Conservation (phyloP, 2,329 filamentous ascomycete species). For the Botrytis hyacinthi region DNA sequence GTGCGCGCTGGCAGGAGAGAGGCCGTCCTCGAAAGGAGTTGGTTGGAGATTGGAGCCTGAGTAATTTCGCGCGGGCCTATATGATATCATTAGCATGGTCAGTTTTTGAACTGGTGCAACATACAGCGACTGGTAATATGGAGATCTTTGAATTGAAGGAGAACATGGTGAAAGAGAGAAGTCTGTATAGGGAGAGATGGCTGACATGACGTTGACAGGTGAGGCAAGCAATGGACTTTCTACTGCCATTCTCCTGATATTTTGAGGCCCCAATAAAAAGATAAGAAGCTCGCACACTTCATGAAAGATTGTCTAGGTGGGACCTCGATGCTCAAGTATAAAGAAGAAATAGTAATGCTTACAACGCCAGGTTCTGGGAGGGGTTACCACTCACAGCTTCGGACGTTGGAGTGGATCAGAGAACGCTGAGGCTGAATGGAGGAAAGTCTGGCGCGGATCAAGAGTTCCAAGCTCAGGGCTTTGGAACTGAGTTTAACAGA, state of each 20-base stretch:
- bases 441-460: constrained; percentile 9
- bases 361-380: constrained; percentile 20
- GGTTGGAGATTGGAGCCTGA: constrained; percentile 52
- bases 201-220: constrained; percentile 54
- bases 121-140: constrained; percentile 54
- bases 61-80: constrained; percentile 47
- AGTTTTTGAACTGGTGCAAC: constrained; percentile 31
- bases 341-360: constrained; percentile 17
- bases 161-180: constrained; percentile 56
- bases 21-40: constrained; percentile 43
- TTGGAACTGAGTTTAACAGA: neutral
- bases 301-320: neutral
- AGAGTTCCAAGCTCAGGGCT: constrained; percentile 6
- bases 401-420: constrained; percentile 19
- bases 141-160: constrained; percentile 44
- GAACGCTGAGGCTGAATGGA: constrained; percentile 13
- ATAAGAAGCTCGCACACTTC: constrained; percentile 7
- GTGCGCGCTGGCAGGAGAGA: constrained; percentile 37
- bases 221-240: constrained; percentile 63
- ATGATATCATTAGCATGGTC: constrained; percentile 22
- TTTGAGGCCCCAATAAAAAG: constrained; percentile 8
- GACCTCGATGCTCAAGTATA: constrained; percentile 15
- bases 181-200: constrained; percentile 53
- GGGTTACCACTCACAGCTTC: constrained; percentile 15
- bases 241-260: constrained; percentile 50